Percentiles rank a stretch among this genome's conserved stretches.
These are phyloP conservation scores for Pulveroboletus ravenelii DNA, from an alignment of 768 basidiomycete genomes.

Conservation along the genomic window DNA sequence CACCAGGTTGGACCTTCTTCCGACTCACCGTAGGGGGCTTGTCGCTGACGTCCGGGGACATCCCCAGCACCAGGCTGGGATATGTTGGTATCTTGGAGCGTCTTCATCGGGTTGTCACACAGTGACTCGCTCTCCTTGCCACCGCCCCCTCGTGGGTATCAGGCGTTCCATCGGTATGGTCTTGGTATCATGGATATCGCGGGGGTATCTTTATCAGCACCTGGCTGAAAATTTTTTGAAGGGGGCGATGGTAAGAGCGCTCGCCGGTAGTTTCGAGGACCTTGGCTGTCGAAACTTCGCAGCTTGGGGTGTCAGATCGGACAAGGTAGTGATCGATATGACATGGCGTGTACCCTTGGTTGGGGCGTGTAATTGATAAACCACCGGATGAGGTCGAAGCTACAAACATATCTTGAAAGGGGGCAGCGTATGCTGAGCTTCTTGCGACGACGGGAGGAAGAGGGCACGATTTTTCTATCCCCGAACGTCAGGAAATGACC, in stretches of 20 bases:
- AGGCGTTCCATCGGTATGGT: background rate
- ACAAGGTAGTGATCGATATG: background rate
- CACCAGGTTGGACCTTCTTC: too few species aligned
- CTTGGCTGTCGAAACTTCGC: background rate
- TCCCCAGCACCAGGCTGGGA: background rate
- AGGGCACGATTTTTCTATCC: too few species aligned
- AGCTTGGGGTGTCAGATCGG: too few species aligned
- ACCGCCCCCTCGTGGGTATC: background rate
- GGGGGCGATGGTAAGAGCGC: too few species aligned
- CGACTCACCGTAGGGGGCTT: too few species aligned
- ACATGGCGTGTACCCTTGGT: conserved; percentile 2
- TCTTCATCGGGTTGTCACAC: background rate
- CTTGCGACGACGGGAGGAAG: background rate
- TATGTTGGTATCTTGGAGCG: background rate
- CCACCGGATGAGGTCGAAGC: background rate
- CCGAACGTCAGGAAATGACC: too few species aligned
- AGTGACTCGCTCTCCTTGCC: conserved; percentile 10
- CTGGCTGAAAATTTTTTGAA: too few species aligned
- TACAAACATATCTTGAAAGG: too few species aligned
- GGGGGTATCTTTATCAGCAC: conserved; percentile 3
- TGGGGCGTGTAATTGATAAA: background rate
- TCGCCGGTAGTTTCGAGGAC: too few species aligned
- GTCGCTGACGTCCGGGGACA: background rate
- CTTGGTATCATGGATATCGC: conserved; percentile 2
- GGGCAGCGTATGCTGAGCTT: too few species aligned